Base-by-base conservation (phyloP, 306 rosid species). In the Echinosophora koreensis region DNA sequence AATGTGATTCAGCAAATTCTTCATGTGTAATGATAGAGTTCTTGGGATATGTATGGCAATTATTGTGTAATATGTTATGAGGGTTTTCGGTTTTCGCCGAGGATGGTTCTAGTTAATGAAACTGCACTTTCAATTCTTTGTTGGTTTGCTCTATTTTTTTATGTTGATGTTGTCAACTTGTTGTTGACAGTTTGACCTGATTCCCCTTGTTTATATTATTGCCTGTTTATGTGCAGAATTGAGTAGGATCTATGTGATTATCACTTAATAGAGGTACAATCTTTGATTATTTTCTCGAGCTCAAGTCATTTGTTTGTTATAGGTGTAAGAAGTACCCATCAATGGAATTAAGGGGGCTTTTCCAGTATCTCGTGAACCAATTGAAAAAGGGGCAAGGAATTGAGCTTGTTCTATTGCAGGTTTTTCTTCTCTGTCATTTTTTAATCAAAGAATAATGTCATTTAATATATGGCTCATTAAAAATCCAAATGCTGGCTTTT, bases 261-360 rank as follows among this genome's bases (percentile, higher is more conserved):
- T 57, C 37, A 17, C 74, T 74, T 69, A 78, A 62, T 14, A 62
- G 68, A 22, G 73, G 50, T 6, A 12, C 6, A 60, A 6, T 55
- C 32, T 80, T 49, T 18, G 63, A 73, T 69, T 75, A 66, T 57
- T 70, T 78, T 51, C 41, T 44, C 65, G 27, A 82, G 30, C 59
- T 62, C 16, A 34, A 64, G 55, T 65, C 34, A 46, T 75, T 49
- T 68, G 18, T 74, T 67, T 68, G 69, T 64, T 81, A 35, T 80
- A 95, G 99, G 89, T 95, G 99, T 82, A 95, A 95, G 79, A 95
- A 95, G 88, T 95, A 95, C 79, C 99, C 99, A 32, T 95, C 99
- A 50, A 95, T 95, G 99, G 99, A 95, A 70, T 84, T 95, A 79
- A 89, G 97, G 82, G 97, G 99, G 73, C 97, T 95, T 78, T 92